Evolutionary conservation across 495 filamentous ascomycete species (phyloP), one percentile per base, ranked within the genome.

Genomic region (Parathielavia hyrcaniae): DNA sequence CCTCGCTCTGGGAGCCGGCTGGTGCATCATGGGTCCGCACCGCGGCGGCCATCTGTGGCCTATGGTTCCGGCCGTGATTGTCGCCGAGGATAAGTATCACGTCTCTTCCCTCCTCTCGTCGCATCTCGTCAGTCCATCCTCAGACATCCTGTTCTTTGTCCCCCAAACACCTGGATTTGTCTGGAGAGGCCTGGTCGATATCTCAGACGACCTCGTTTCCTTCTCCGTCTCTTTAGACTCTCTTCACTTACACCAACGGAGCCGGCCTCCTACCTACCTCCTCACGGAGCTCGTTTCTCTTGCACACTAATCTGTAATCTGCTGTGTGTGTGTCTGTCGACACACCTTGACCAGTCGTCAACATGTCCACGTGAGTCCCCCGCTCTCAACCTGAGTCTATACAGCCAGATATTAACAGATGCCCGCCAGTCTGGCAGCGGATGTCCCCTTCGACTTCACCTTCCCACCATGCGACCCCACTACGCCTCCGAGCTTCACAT

Each of bases 361-460:
- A 69, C 65, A 80, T 80, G 79, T 76, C 78, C 74, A 72, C 76
- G 75, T 78, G 67, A 71, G 75, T 75, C 16, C 16, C 41, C 35
- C 19, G 36, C 14, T 38, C 20, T 16, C 12, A 46, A 38, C 44
- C 32, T 0, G 36, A 41, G 36, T 57, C 50, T 41, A 26, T 20
- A 62, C 69, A 73, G 64, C 73, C 65, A 65, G 8, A 14, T 38
- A 10, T 36, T 50, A 39, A 46, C 50, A 6, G 26, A 30, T 19
- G 13, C 23, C 51, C 38, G 14, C 26, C 45, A 78, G 76, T 77
- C 74, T 77, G 71, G 75, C 66, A 75, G 71, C 67, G 70, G 75
- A 71, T 71, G 71, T 78, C 68, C 67, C 75, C 51, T 79, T 80
- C 65, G 78, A 81, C 68, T 81, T 77, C 67, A 71, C 66, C 58